Conservation (phyloP, 2,329 filamentous ascomycete species). For the Didymella pinodella region DNA sequence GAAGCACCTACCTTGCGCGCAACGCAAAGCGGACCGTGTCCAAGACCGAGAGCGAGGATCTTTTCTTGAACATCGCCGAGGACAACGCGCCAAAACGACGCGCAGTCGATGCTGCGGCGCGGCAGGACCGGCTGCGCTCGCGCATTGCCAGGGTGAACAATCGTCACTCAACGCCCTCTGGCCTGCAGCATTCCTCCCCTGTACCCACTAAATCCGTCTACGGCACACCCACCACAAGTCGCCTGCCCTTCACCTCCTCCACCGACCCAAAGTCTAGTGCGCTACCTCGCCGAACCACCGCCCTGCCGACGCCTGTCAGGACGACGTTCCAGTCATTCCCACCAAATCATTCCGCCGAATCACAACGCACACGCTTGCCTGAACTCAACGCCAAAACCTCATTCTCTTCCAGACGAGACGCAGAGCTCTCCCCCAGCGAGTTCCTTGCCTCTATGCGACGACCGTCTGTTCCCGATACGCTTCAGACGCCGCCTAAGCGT, state of each 20-base stretch:
- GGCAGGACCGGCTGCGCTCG: conserved; percentile 43
- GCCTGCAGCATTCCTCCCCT: conserved; percentile 38
- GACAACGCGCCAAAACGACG: conserved; percentile 44
- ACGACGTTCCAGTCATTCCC: conserved; percentile 39
- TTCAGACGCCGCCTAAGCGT: conserved; percentile 46
- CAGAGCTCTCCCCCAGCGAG: conserved; percentile 46
- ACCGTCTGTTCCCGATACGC: conserved; percentile 44
- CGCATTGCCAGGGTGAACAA: conserved; percentile 48
- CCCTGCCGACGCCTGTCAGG: conserved; percentile 42
- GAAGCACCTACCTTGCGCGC: conserved; percentile 29
- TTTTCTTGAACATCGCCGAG: conserved; percentile 54
- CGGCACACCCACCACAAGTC: conserved; percentile 38
- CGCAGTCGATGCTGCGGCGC: conserved; percentile 36
- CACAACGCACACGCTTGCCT: conserved; percentile 34
- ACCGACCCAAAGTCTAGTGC: conserved; percentile 37
- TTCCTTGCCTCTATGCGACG: conserved; percentile 46
- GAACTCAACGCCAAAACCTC: conserved; percentile 45
- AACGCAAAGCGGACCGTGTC: conserved; percentile 18
- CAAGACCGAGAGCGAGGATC: conserved; percentile 45
- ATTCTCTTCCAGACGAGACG: conserved; percentile 38
- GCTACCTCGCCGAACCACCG: conserved; percentile 44
- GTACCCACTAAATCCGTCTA: conserved; percentile 32
- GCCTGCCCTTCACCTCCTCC: conserved; percentile 33
- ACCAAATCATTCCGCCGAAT: conserved; percentile 34
- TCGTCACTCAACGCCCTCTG: conserved; percentile 47